Evolutionary conservation across 169 alveolate species (phyloP).

Genomic region (Cryptosporidium ubiquitum): DNA sequence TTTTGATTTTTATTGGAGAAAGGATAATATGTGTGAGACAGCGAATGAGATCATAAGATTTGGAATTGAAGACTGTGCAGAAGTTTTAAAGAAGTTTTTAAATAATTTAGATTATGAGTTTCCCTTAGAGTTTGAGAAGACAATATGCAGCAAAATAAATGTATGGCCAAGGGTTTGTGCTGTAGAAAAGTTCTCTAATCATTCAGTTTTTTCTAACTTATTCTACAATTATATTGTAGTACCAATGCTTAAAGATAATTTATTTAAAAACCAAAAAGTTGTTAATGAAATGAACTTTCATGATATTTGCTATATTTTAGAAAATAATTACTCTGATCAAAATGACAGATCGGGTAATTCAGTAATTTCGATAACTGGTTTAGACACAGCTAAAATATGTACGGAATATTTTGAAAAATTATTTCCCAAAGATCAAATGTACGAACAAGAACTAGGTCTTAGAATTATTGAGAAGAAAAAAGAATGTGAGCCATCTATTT

Average conservation of each 20-base stretch:
- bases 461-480: constrained; percentile 1
- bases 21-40: constrained; percentile 12
- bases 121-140: constrained; percentile 9
- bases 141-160: constrained; percentile 30
- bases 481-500: background rate
- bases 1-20: constrained; percentile 18
- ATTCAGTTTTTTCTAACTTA: constrained; percentile 14
- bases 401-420: background rate
- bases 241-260: background rate
- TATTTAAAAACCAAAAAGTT: background rate
- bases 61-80: constrained; percentile 27
- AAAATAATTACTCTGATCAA: background rate
- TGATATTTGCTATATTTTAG: constrained; percentile 17
- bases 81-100: background rate
- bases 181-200: constrained; percentile 13
- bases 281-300: background rate
- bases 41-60: background rate
- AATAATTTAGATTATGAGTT: constrained; percentile 1
- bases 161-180: constrained; percentile 54
- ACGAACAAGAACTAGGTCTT: constrained; percentile 5
- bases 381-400: constrained; percentile 1
- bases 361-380: background rate
- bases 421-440: constrained; percentile 33
- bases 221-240: background rate
- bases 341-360: background rate